Base-by-base conservation (phyloP, 176 grass and related monocot genomes). In the Cenchrus fungigraminus region DNA sequence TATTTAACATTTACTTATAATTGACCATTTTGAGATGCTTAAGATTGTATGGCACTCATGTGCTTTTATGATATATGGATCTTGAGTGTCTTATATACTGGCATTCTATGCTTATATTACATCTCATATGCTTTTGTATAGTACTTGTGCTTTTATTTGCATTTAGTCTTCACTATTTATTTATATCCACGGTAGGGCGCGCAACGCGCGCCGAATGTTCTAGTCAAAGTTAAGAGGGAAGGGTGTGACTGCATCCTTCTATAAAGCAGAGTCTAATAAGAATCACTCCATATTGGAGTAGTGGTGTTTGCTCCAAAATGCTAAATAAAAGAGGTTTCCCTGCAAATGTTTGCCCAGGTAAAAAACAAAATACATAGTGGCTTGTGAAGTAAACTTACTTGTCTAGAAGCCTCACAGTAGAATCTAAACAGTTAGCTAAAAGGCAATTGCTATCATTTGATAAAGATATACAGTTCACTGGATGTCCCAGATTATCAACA, bases 371-470 rank as follows among this genome's bases (percentile, higher is more conserved):
- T 22, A n/a, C 55, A 25, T 2, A 74, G 31, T 16, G 54, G 63
- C 51, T 85, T 79, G 8, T 1, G 16, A 68, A 73, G 60, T 45
- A 5, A 68, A 58, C 68, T 95, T 93, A 95, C 96, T 92, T 95
- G 79, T 95, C 93, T 40, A 98, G 65, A 92, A 93, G 93, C 17
- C 91, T 88, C 44, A 98, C 72, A 28, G 91, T 93, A 76, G 95
- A 98, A 95, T 98, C 93, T 50, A 98, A 90, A 85, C 95, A 98
- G 83, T 92, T 95, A 66, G 91, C 93, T 68, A 98, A 88, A 66
- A 95, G 68, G 79, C 95, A 98, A 68, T 98, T 98, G 68, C 63
- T 56, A 62, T 98, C 93, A 90, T 98, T 98, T 65, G 95, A 98
- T 77, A 98, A 88, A 66, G 95, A 93, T 77, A 98, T 87, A 80